A percentile compares a stretch with the other conserved stretches of the same genome.
phyloP scores from a whole-genome alignment of 1,139 yeast genomes.

The Taphrina wiesneri region DNA sequence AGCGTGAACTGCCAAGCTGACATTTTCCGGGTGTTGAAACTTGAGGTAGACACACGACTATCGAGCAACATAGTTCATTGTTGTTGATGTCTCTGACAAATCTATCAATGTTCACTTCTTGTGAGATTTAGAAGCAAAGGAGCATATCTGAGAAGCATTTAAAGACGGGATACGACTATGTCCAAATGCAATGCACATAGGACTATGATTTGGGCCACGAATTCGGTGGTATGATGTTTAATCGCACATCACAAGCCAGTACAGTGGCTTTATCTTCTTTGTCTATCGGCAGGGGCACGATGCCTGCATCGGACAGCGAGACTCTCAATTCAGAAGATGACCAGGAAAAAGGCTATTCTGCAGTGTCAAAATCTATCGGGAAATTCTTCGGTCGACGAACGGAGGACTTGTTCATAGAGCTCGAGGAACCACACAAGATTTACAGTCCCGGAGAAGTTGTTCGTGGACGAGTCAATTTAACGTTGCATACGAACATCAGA shows the following conservation, averaged over 20 bases:
- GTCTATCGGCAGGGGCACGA: no score
- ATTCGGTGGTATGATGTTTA: neutral
- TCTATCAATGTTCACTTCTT: no score
- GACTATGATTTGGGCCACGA: neutral
- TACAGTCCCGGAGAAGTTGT: constrained; percentile 70
- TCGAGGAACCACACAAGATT: constrained; percentile 71
- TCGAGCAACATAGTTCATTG: no score
- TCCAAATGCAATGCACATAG: no score
- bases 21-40: no score
- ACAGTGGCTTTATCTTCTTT: no score
- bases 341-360: neutral
- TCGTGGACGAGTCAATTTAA: constrained; percentile 46
- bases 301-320: neutral
- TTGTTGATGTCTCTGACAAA: no score
- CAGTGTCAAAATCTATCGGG: neutral
- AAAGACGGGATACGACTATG: no score
- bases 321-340: neutral
- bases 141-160: no score
- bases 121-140: no score
- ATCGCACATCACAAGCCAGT: neutral
- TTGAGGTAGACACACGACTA: no score
- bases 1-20: no score
- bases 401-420: constrained; percentile 64
- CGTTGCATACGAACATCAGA: constrained; percentile 42
- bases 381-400: constrained; percentile 1